Evolutionary conservation across 2,329 filamentous ascomycete genomes (phyloP).

Genomic region (Thermomyces lanuginosus): DNA sequence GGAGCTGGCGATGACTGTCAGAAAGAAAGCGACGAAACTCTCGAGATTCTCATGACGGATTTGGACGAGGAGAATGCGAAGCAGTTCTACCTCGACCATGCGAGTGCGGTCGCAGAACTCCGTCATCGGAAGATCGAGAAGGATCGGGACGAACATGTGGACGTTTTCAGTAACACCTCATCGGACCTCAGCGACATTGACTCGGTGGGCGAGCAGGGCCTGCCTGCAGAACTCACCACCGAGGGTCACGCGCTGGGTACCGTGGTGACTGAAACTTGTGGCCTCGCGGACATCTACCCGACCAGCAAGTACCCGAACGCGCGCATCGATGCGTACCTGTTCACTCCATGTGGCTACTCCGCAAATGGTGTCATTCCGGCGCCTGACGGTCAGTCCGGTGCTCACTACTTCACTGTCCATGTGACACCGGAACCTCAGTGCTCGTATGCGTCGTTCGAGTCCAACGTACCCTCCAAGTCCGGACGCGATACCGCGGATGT

Average conservation of each 20-base stretch:
- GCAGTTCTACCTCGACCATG: slow-evolving; percentile 59
- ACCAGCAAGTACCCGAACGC: slow-evolving; percentile 77
- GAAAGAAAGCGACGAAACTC: slow-evolving; percentile 31
- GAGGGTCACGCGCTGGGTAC: slow-evolving; percentile 89
- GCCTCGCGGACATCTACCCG: slow-evolving; percentile 77
- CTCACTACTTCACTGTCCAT: slow-evolving; percentile 95
- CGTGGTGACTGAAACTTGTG: slow-evolving; percentile 78
- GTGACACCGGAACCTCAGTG: slow-evolving; percentile 94
- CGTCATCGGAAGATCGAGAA: slow-evolving; percentile 58
- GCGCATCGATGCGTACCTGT: slow-evolving; percentile 87
- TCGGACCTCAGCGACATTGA: slow-evolving; percentile 44
- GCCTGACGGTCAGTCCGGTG: slow-evolving; percentile 41
- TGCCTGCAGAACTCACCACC: slow-evolving; percentile 63
- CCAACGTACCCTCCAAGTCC: slow-evolving; percentile 81
- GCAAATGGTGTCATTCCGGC: slow-evolving; percentile 90
- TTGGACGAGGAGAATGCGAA: slow-evolving; percentile 49
- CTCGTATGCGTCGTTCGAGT: slow-evolving; percentile 96
- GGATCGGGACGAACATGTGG: slow-evolving; percentile 40
- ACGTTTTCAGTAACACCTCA: slow-evolving; percentile 66
- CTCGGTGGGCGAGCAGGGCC: slow-evolving; percentile 33
- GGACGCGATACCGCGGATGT: slow-evolving; percentile 80
- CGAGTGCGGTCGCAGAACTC: slow-evolving; percentile 77
- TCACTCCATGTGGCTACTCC: slow-evolving; percentile 91
- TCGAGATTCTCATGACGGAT: slow-evolving; percentile 54
- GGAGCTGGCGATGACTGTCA: slow-evolving; percentile 10